A percentile compares a stretch with the other conserved stretches of the same genome.
phyloP scores from a whole-genome alignment of 78 protist genomes.

The Anaeramoeba ignava region DNA sequence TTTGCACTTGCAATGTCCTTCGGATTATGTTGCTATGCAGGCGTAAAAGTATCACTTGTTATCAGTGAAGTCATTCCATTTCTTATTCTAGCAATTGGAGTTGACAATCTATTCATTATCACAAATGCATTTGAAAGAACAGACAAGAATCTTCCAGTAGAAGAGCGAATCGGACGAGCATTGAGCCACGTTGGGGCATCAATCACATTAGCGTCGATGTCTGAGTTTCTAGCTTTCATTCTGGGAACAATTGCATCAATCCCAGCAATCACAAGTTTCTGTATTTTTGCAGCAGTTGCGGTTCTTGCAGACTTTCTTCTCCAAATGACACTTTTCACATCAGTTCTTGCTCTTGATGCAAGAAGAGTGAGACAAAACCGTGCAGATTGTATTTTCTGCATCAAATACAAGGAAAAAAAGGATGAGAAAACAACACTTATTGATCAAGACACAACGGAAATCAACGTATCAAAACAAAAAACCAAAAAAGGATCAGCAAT shows the following conservation, averaged over 20 bases:
- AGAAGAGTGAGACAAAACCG: slow-evolving; percentile 26
- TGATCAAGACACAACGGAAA: not conserved
- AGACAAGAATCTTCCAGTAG: slow-evolving; percentile 11
- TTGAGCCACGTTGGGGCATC: slow-evolving; percentile 45
- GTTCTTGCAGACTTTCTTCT: slow-evolving; percentile 36
- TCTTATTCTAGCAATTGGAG: slow-evolving; percentile 62
- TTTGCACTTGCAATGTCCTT: slow-evolving; percentile 25
- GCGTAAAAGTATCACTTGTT: slow-evolving; percentile 51
- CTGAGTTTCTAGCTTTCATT: slow-evolving; percentile 54
- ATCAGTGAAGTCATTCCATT: slow-evolving; percentile 64
- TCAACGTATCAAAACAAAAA: not conserved
- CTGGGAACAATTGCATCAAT: slow-evolving; percentile 51
- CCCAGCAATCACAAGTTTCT: slow-evolving; percentile 58
- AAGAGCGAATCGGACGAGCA: slow-evolving; percentile 31
- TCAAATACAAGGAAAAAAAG: no score
- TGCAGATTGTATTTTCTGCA: slow-evolving; percentile 41
- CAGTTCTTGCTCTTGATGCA: slow-evolving; percentile 37
- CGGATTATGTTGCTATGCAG: slow-evolving; percentile 25
- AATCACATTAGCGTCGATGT: slow-evolving; percentile 46
- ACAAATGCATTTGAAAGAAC: slow-evolving; percentile 37
- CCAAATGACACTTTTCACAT: slow-evolving; percentile 40
- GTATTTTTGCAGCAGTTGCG: slow-evolving; percentile 46
- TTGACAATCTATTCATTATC: slow-evolving; percentile 57
- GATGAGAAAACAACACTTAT: not conserved
- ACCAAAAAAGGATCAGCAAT: not conserved